Evolutionary conservation across 352 stramenopile genomes (phyloP).

Genomic region (Pseudoperonospora humuli): DNA sequence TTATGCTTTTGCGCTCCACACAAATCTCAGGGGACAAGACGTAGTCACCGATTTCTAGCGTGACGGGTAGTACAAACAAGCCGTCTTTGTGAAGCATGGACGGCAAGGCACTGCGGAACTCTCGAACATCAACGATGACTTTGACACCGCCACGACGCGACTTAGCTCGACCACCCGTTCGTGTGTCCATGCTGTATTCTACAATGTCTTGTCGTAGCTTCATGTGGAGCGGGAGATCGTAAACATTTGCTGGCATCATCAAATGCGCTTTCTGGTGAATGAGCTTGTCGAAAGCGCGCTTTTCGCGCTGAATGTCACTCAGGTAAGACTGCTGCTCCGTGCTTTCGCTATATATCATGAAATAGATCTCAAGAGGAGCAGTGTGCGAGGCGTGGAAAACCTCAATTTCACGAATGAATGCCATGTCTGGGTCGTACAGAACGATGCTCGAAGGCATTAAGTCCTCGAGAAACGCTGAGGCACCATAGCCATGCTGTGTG

Average conservation of each 20-base stretch:
- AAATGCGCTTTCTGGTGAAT: conserved; percentile 93
- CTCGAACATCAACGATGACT: conserved; percentile 93
- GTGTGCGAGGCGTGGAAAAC: conserved; percentile 79
- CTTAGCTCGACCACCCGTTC: conserved; percentile 48
- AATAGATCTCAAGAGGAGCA: conserved; percentile 85
- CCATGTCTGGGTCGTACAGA: conserved; percentile 92
- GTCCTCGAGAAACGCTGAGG: conserved; percentile 81
- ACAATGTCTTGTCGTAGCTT: conserved; percentile 49
- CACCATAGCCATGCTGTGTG: conserved; percentile 43
- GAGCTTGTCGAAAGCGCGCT: conserved; percentile 93
- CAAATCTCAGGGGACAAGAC: conserved; percentile 96
- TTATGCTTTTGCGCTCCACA: conserved; percentile 93
- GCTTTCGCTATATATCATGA: conserved; percentile 94
- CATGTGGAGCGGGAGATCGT: conserved; percentile 72
- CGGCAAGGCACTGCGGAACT: conserved; percentile 94
- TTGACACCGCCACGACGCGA: conserved; percentile 40
- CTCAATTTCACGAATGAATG: conserved; percentile 93
- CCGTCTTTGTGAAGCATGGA: conserved; percentile 95
- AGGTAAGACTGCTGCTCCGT: conserved; percentile 94
- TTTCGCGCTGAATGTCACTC: conserved; percentile 91
- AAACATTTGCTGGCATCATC: conserved; percentile 84
- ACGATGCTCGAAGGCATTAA: conserved; percentile 88
- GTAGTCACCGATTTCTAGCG: conserved; percentile 96
- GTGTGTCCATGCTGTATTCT: conserved; percentile 80
- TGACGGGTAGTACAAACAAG: conserved; percentile 90